Conservation (phyloP, 169 alveolate genomes). For the Plasmodium reichenowi region DNA sequence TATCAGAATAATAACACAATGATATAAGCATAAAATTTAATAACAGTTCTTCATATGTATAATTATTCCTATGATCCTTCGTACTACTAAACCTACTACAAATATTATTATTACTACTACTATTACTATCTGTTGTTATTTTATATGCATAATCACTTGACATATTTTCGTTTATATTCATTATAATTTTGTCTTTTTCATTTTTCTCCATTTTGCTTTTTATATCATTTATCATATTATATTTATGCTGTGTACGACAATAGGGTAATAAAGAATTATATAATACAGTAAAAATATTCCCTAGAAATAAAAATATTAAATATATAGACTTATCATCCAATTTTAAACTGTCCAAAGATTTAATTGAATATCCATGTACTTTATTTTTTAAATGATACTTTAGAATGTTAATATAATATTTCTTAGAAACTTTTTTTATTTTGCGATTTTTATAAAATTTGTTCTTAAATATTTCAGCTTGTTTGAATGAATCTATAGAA, state of each 20-base stretch:
- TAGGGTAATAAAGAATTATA: slow-evolving; percentile 32
- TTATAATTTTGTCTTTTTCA: neutral
- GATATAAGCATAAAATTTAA: slow-evolving; percentile 43
- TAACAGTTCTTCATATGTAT: slow-evolving; percentile 16
- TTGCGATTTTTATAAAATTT: slow-evolving; percentile 22
- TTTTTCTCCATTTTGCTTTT: neutral
- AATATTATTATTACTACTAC: too few relatives aligned
- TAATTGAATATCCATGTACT: slow-evolving; percentile 30
- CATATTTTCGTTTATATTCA: neutral
- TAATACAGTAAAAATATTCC: slow-evolving; percentile 37
- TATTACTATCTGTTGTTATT: too few relatives aligned
- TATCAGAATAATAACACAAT: slow-evolving; percentile 58
- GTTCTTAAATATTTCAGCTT: slow-evolving; percentile 14
- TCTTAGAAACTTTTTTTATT: slow-evolving; percentile 41
- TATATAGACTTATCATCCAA: slow-evolving; percentile 48
- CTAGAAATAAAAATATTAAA: slow-evolving; percentile 62
- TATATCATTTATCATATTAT: neutral
- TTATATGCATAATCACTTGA: neutral
- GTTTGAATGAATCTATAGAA: slow-evolving; percentile 2
- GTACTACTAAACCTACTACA: neutral
- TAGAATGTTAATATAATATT: slow-evolving; percentile 50
- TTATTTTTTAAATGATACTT: slow-evolving; percentile 50
- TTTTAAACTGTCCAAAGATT: slow-evolving; percentile 26
- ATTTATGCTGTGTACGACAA: neutral
- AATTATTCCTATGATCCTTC: neutral